These are phyloP conservation scores for Dendrobium officinale DNA, from an alignment of 106 monocot species.

Conservation along the genomic window DNA sequence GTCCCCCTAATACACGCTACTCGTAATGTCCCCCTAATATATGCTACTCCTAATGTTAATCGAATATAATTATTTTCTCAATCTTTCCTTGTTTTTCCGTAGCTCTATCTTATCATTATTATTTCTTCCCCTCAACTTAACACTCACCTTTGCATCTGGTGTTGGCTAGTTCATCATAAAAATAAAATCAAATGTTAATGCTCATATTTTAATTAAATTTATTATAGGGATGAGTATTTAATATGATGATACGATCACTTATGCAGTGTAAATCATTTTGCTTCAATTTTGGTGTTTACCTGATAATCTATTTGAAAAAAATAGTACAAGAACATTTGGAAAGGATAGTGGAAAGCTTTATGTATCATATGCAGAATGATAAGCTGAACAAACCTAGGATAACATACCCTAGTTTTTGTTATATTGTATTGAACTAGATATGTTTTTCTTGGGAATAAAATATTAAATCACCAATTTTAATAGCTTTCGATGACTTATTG, in stretches of 20 bases:
- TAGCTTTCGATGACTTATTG: not conserved
- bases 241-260: not conserved
- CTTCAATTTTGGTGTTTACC: not conserved
- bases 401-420: not conserved
- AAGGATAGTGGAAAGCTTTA: not conserved
- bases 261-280: not conserved
- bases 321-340: not conserved
- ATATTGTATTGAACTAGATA: not conserved
- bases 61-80: not conserved
- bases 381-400: not conserved
- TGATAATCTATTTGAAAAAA: not conserved
- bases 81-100: not conserved
- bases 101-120: too few relatives aligned
- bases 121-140: not conserved
- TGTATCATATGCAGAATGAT: not conserved
- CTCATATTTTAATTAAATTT: too few relatives aligned
- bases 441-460: not conserved
- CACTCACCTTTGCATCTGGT: not conserved
- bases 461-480: not conserved
- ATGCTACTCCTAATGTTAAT: too few relatives aligned
- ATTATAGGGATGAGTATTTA: too few relatives aligned
- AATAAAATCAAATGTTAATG: not conserved
- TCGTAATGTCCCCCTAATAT: too few relatives aligned
- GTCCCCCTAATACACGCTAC: too few relatives aligned
- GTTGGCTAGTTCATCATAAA: not conserved